Evolutionary conservation across 2,329 filamentous ascomycete species (phyloP).

Genomic region (Magnaporthiopsis rhizophila): DNA sequence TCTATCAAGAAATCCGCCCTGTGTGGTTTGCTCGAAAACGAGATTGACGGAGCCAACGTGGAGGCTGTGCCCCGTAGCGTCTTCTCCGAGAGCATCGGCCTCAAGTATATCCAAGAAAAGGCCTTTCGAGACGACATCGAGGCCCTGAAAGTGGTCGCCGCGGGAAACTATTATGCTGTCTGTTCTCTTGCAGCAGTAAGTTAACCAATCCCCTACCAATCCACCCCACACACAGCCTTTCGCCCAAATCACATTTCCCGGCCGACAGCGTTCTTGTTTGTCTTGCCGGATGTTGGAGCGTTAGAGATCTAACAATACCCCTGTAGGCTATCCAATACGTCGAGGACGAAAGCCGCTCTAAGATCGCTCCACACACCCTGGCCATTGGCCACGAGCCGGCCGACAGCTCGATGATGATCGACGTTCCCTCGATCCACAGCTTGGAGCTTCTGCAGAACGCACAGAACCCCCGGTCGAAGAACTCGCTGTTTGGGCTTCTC

Average conservation of each 20-base stretch:
- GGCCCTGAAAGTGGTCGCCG: constrained; percentile 68
- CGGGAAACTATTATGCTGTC: constrained; percentile 79
- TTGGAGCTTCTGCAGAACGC: constrained; percentile 88
- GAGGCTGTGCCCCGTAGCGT: constrained; percentile 65
- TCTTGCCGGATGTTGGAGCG: not conserved
- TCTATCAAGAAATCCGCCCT: constrained; percentile 65
- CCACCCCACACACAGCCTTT: too few relatives aligned
- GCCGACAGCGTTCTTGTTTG: not conserved
- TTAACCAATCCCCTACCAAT: constrained; percentile 7
- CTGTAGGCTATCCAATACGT: constrained; percentile 71
- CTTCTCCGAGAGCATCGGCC: constrained; percentile 72
- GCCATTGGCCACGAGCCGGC: constrained; percentile 81
- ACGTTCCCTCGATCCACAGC: constrained; percentile 76
- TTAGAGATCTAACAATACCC: not conserved
- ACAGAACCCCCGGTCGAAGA: constrained; percentile 66
- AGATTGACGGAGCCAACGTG: constrained; percentile 54
- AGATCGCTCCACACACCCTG: constrained; percentile 71
- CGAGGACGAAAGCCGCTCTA: constrained; percentile 58
- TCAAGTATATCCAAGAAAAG: constrained; percentile 71
- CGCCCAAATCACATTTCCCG: too few relatives aligned
- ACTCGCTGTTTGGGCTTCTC: constrained; percentile 76
- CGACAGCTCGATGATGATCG: constrained; percentile 93
- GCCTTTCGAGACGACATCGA: constrained; percentile 75
- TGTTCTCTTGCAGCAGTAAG: constrained; percentile 80
- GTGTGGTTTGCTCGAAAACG: constrained; percentile 65